phyloP scores from a whole-genome alignment of 2,329 filamentous ascomycete species.

The Curvularia sp. region DNA sequence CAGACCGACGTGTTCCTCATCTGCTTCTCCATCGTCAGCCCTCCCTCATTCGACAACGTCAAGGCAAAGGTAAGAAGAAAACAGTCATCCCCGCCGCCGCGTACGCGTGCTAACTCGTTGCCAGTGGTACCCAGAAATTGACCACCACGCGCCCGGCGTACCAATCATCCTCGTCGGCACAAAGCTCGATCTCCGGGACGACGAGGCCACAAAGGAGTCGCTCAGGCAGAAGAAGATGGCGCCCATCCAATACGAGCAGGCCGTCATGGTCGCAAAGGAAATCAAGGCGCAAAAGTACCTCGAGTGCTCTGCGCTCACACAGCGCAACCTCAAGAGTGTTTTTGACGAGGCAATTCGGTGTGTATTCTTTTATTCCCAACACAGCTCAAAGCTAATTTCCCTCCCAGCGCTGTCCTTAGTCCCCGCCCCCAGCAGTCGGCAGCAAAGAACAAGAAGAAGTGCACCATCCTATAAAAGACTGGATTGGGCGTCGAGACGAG shows the following conservation, averaged over 20 bases:
- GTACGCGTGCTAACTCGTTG: conserved; percentile 26
- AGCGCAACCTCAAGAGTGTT: conserved; percentile 96
- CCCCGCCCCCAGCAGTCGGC: conserved; percentile 44
- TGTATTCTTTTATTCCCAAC: conserved; percentile 42
- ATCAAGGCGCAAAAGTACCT: conserved; percentile 97
- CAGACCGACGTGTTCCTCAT: conserved; percentile 99
- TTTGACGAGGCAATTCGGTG: conserved; percentile 99
- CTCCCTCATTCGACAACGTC: conserved; percentile 98
- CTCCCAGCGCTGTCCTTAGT: conserved; percentile 50
- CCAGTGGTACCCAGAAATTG: conserved; percentile 97
- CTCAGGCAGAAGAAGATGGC: conserved; percentile 94
- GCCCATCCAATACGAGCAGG: conserved; percentile 94
- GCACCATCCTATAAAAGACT: conserved; percentile 33
- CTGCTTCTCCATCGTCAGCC: conserved; percentile 98
- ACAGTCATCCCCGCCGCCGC: not conserved
- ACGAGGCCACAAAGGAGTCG: conserved; percentile 79
- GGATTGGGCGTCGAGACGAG: conserved; percentile 2
- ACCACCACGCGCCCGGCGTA: conserved; percentile 92
- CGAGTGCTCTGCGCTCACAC: conserved; percentile 95
- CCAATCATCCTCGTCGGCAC: conserved; percentile 97
- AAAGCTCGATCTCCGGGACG: conserved; percentile 94
- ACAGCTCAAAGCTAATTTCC: conserved; percentile 23
- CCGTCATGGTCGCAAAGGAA: conserved; percentile 85
- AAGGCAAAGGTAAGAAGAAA: conserved; percentile 83
- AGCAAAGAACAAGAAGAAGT: conserved; percentile 39